Evolutionary conservation across 2,329 filamentous ascomycete genomes (phyloP), one percentile per base, ranked within the genome.

Genomic region (Penicillium vulpinum): DNA sequence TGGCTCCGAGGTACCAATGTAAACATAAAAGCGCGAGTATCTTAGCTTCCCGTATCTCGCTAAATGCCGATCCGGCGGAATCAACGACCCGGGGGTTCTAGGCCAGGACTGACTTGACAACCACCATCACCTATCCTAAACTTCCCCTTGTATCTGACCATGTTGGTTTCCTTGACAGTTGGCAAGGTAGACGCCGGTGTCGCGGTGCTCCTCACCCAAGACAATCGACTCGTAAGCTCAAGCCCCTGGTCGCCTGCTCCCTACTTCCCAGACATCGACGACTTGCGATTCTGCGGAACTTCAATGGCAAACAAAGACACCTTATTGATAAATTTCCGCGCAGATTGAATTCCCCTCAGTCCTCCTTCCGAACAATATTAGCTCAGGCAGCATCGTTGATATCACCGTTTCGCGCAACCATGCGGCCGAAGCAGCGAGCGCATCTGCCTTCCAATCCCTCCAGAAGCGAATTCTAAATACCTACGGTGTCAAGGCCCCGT

Each of bases 311-410:
- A 45, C 10, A 28, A 26, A n/a, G 9, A 10, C 3, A 21, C 9
- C 2, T 43, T 44, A 26, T 29, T 51, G 13, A 51, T 29, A n/a
- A 31, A 26, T 24, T 18, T 52, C 36, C 48, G 55, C 62, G 31
- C 74, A 97, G 93, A 97, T 99, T 74, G 94, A 99, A 75, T 99
- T 99, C 72, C 94, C 94, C 35, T 97, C 94, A 45, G 96, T 99
- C 64, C 89, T 99, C 48, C 88, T 99, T 16, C 94, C 94, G 2
- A 90, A 90, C 61, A 92, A 96, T 74, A 99, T 99, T 76, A 88
- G 91, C 60, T 96, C 92, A 16, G 94, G 94, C 67, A 95, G 90
- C 74, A 97, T 99, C 70, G 94, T 99, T 75, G 94, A 99, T 77
- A 97, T 99, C 76, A 92, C 91, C 60, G 94, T 99, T 65, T 83